Base-by-base conservation (phyloP, 2,329 filamentous ascomycete genomes). In the Colletotrichum scovillei region DNA sequence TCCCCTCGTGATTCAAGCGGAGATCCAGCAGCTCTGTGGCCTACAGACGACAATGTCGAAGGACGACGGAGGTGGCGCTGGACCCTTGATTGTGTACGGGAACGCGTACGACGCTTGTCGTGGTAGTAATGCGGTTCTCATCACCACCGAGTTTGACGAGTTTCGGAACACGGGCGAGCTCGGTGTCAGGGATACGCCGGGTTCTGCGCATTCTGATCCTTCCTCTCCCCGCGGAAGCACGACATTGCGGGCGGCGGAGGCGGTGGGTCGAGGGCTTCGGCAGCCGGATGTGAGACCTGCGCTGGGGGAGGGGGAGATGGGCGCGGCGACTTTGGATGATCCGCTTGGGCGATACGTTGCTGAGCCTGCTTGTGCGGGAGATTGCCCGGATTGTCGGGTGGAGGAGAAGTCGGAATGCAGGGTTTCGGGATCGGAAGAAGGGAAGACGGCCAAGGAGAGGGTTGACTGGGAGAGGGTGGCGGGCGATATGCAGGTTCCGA, bases 111-210 rank as follows among this genome's bases (percentile, higher is more conserved):
- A 85, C 49, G 88, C 88, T 24, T 90, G 88, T 76, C 77, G 82
- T 49, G 82, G 77, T 57, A 86, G 85, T 77, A 85, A 87, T 46
- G 88, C 87, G 35, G 80, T 89, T 38, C 81, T 90, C 71, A 87
- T 89, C 77, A 86, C 86, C 14, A 90, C 88, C 64, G 88, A 89
- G 72, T 89, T 88, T 73, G 87, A 89, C 76, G 87, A 89, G 81
- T 90, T 90, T 81, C 84, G 85, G 62, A 86, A 84, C 78, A 80
- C 83, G 30, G 65, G 63, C 58, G 19, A 72, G 67, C 26, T 62
- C 24, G 52, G 55, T 32, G 67, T 58, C 63, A 35, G 67, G 69
- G 55, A 30, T 49, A 55, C 42, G 63, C 74, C 7, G 68, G 57
- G 28, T 28, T 49, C 22, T 4, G 14, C 12, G 24, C n/a, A 3